A percentile compares a stretch with the other conserved stretches of the same genome.
Evolutionary conservation across 192 early-diverging fungal species (phyloP).

Genomic region (Coemansia sp.): DNA sequence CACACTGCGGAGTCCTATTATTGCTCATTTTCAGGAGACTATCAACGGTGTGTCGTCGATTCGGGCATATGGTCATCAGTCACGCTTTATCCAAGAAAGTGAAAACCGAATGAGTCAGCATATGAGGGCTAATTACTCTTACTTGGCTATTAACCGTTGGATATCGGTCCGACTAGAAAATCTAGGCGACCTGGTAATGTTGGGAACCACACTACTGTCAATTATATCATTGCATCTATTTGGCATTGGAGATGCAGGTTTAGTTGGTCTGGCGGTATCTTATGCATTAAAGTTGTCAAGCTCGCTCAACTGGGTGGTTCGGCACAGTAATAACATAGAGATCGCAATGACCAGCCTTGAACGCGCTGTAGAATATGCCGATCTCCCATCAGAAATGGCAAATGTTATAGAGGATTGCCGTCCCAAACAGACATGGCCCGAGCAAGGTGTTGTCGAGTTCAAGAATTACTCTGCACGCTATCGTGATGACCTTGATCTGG

Average conservation of each 20-base stretch:
- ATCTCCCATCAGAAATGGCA: constrained; percentile 72
- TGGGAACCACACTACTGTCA: constrained; percentile 64
- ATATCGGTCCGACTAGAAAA: constrained; percentile 74
- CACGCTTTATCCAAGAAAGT: constrained; percentile 49
- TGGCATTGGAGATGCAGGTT: constrained; percentile 67
- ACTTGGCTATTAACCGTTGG: constrained; percentile 85
- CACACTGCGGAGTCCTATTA: constrained; percentile 67
- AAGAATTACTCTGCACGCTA: constrained; percentile 67
- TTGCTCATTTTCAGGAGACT: constrained; percentile 72
- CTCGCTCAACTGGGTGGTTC: constrained; percentile 71
- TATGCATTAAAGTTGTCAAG: constrained; percentile 79
- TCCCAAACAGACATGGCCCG: constrained; percentile 61
- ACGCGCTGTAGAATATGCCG: constrained; percentile 73
- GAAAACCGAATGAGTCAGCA: constrained; percentile 63
- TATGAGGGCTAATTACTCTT: constrained; percentile 74
- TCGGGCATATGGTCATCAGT: constrained; percentile 75
- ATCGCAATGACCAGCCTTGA: constrained; percentile 80
- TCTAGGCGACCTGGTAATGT: constrained; percentile 39
- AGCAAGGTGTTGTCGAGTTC: constrained; percentile 66
- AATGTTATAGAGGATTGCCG: constrained; percentile 38
- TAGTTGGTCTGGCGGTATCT: constrained; percentile 75
- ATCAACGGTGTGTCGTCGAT: constrained; percentile 71
- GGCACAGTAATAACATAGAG: constrained; percentile 70
- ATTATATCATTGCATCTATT: constrained; percentile 51
- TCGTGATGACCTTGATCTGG: constrained; percentile 56